A percentile compares a stretch with the other conserved stretches of the same genome.
Conservation (phyloP, 2,329 filamentous ascomycete species). For the Fusarium poae region DNA sequence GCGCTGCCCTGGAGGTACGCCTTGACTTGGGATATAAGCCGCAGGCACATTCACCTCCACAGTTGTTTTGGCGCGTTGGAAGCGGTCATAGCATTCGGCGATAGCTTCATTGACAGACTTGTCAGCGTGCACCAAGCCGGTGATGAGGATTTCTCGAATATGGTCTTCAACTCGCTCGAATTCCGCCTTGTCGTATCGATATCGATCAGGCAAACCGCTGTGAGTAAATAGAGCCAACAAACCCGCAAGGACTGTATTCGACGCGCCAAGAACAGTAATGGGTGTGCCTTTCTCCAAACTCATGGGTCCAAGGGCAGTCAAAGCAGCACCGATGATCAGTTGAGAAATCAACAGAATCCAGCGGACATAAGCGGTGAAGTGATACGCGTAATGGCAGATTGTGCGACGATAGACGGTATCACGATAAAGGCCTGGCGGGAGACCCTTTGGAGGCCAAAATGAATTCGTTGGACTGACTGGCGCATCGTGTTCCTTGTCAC, state of each 20-base stretch:
- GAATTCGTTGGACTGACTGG: conserved; percentile 58
- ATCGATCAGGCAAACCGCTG: conserved; percentile 65
- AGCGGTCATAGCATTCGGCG: conserved; percentile 61
- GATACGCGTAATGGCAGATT: conserved; percentile 61
- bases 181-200: conserved; percentile 63
- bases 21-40: conserved; percentile 53
- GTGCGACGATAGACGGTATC: conserved; percentile 61
- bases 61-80: conserved; percentile 60
- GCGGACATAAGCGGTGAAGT: conserved; percentile 57
- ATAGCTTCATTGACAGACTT: conserved; percentile 62
- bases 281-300: conserved; percentile 54
- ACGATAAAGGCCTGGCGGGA: conserved; percentile 63
- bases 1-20: conserved; percentile 23
- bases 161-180: conserved; percentile 64
- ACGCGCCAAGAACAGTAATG: conserved; percentile 64
- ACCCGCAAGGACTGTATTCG: conserved; percentile 65
- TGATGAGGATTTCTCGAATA: conserved; percentile 64
- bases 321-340: conserved; percentile 61
- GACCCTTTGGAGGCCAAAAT: conserved; percentile 62
- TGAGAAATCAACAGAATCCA: conserved; percentile 64
- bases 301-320: conserved; percentile 65
- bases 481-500: conserved; percentile 59
- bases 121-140: conserved; percentile 58
- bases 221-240: conserved; percentile 66
- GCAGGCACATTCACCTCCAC: conserved; percentile 63